A percentile compares a stretch with the other conserved stretches of the same genome.
These are phyloP conservation scores for Pharus latifolius DNA, from an alignment of 176 grass and related monocot genomes.

Conservation along the genomic window DNA sequence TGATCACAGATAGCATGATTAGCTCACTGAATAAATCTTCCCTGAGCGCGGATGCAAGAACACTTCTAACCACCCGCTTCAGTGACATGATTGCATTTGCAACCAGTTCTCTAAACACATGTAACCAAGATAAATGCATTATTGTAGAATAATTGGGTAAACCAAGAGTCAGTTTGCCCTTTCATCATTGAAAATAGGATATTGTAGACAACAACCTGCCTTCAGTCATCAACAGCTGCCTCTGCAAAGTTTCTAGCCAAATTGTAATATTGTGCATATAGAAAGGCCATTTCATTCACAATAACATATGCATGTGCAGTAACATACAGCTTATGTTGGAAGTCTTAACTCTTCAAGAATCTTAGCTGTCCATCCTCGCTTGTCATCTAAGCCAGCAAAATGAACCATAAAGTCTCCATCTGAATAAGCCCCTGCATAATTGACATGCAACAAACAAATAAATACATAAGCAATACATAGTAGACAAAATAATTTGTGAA, in stretches of 20 bases:
- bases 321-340: neutral
- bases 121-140: no score
- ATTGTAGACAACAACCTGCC: no score
- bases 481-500: neutral
- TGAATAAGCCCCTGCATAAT: slow-evolving; percentile 63
- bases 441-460: neutral
- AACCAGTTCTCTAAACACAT: no score
- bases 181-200: no score
- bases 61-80: no score
- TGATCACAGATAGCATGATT: no score
- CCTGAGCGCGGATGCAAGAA: no score
- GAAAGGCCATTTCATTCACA: neutral
- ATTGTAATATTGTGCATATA: neutral
- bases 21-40: no score
- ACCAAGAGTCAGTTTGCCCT: no score
- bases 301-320: neutral
- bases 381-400: slow-evolving; percentile 78
- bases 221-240: neutral
- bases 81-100: no score
- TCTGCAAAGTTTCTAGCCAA: neutral
- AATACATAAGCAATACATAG: neutral
- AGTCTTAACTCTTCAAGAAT: slow-evolving; percentile 34
- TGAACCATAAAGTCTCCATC: slow-evolving; percentile 91
- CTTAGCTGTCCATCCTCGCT: slow-evolving; percentile 50
- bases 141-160: no score